phyloP scores from a whole-genome alignment of 1,284 basidiomycete species.

The Singerocomus inundabilis region DNA sequence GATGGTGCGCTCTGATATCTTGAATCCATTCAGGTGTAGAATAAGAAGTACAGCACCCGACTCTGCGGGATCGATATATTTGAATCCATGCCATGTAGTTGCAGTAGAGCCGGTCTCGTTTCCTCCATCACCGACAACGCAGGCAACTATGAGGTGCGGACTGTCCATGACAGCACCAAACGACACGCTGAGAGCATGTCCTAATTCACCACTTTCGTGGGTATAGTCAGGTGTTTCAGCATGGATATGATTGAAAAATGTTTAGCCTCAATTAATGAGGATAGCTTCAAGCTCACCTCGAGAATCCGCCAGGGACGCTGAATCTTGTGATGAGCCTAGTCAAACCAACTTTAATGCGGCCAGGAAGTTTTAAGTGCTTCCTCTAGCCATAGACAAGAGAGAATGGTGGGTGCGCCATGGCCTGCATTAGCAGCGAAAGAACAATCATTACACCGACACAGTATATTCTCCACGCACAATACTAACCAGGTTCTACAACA shows the following conservation, averaged over 20 bases:
- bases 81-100: constrained; percentile 81
- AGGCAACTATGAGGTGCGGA: constrained; percentile 77
- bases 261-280: constrained; percentile 3
- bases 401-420: constrained; percentile 80
- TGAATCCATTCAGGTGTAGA: constrained; percentile 81
- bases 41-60: constrained; percentile 87
- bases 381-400: constrained; percentile 81
- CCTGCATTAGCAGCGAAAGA: constrained; percentile 35
- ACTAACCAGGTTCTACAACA: constrained; percentile 68
- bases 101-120: constrained; percentile 86
- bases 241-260: constrained; percentile 56
- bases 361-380: constrained; percentile 74
- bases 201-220: constrained; percentile 91
- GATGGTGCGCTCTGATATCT: constrained; percentile 87
- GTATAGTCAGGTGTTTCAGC: constrained; percentile 84
- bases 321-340: constrained; percentile 64
- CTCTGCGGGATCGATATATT: constrained; percentile 90
- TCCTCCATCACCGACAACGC: constrained; percentile 85
- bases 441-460: not conserved
- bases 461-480: not conserved
- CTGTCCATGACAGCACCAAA: constrained; percentile 89
- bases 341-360: constrained; percentile 63
- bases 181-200: constrained; percentile 80
- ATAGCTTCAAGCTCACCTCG: constrained; percentile 41
- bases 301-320: constrained; percentile 66